Base-by-base conservation (phyloP, 2,329 filamentous ascomycete genomes). In the Aspergillus pseudoviridinutans region DNA sequence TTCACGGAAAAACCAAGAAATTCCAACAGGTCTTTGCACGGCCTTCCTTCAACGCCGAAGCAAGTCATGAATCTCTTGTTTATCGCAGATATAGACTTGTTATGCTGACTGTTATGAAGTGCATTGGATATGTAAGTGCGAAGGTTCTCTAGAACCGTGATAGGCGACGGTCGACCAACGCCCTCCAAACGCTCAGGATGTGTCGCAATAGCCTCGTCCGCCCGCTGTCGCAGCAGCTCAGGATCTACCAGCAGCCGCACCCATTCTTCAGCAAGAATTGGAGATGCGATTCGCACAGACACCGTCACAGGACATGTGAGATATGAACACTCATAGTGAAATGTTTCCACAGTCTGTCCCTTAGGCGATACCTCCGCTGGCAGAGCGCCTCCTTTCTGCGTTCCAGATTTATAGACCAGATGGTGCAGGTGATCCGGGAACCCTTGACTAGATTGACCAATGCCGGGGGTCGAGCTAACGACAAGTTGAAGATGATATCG, bases 31-130 rank as follows among this genome's bases (percentile, higher is more conserved):
- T 78, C 75, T 61, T 80, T 78, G 67, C 86, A 89, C 51, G 76
- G 70, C 42, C 56, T 63, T 38, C 77, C 77, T 47, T 87, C 84
- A 46, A 80, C 74, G 9, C 84, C 86, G 68, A 89, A 87, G 1
- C 82, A 82, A 59, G 84, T 78, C 64, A 84, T 77, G 62, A 88
- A 90, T 56, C 83, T 82, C 67, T 87, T 86, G 66, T 90, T 89
- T 17, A 80, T 71, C 7, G 80, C 75, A 4, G 82, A 81, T 63
- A 89, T 86, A 49, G 77, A 71, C 61, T 80, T 80, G 63, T 79
- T 81, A 35, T 78, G 78, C 50, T 80, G 77, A 6, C 72, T 70
- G 22, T 80, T 74, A 49, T 79, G 76, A 56, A 85, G 71, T 8
- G 84, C 78, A 71, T 90, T 87, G 9, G 68, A 75, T 53, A 89